A percentile compares a stretch with the other conserved stretches of the same genome.
Evolutionary conservation across 2,329 filamentous ascomycete species (phyloP).

Genomic region (Fusarium sp.): DNA sequence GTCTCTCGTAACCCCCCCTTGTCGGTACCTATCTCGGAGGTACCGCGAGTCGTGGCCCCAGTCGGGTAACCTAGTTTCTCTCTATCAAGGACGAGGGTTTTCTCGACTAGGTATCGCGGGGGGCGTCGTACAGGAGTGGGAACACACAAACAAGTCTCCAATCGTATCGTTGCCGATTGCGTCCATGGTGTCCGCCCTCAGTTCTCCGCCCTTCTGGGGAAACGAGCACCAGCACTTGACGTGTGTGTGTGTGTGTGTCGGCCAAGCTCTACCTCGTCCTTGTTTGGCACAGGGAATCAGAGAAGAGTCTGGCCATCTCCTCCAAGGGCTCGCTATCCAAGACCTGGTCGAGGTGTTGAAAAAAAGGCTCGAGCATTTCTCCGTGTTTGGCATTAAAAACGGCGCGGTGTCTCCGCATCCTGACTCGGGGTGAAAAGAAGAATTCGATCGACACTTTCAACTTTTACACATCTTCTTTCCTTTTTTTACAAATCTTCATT

Average conservation of each 20-base stretch:
- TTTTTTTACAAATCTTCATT: not conserved
- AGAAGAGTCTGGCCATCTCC: not conserved
- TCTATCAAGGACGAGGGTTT: not conserved
- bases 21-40: not conserved
- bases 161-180: not conserved
- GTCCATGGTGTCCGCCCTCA: not conserved
- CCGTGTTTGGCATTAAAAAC: slow-evolving; percentile 2
- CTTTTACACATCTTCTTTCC: not conserved
- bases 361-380: not conserved
- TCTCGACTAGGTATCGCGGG: not conserved
- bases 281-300: not conserved
- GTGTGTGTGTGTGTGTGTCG: not conserved
- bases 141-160: not conserved
- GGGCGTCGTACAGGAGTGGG: not conserved
- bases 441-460: not conserved
- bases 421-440: not conserved
- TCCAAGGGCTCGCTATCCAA: not conserved
- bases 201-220: not conserved
- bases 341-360: not conserved
- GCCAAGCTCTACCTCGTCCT: not conserved
- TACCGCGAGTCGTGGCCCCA: not conserved
- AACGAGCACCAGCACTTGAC: not conserved
- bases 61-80: not conserved
- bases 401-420: not conserved
- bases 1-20: not conserved